Conservation (phyloP, 495 filamentous ascomycete genomes). For the Xylaria longipes region DNA sequence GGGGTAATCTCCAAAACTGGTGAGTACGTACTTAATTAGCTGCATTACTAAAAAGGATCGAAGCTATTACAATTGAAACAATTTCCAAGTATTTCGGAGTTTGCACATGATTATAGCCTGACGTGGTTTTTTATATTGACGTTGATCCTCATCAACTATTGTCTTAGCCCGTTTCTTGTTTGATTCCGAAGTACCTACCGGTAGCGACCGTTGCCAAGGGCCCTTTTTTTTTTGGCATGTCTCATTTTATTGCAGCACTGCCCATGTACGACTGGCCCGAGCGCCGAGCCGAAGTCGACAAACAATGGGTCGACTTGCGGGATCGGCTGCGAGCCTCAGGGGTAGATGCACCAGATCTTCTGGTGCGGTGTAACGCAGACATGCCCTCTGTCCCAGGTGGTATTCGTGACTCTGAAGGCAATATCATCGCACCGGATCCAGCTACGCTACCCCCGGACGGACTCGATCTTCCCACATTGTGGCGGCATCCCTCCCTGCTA, state of each 20-base stretch:
- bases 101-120: background rate
- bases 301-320: slow-evolving; percentile 13
- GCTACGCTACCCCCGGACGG: slow-evolving; percentile 9
- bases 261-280: slow-evolving; percentile 25
- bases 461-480: slow-evolving; percentile 15
- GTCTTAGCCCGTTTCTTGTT: background rate
- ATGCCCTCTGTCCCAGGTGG: slow-evolving; percentile 18
- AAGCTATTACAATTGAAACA: background rate
- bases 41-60: background rate
- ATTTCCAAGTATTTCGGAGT: background rate
- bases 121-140: background rate
- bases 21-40: background rate
- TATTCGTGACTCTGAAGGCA: slow-evolving; percentile 11
- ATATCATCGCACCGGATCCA: slow-evolving; percentile 15
- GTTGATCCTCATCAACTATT: background rate
- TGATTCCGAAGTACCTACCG: background rate
- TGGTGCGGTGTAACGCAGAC: slow-evolving; percentile 17
- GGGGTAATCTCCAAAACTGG: background rate
- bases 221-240: background rate
- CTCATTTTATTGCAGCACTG: slow-evolving; percentile 13
- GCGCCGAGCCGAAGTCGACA: slow-evolving; percentile 17
- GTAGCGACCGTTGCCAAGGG: background rate
- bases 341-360: background rate
- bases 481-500: slow-evolving; percentile 16
- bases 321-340: slow-evolving; percentile 15